Base-by-base conservation (phyloP, 1,284 basidiomycete genomes). In the Entoloma clypeatum region DNA sequence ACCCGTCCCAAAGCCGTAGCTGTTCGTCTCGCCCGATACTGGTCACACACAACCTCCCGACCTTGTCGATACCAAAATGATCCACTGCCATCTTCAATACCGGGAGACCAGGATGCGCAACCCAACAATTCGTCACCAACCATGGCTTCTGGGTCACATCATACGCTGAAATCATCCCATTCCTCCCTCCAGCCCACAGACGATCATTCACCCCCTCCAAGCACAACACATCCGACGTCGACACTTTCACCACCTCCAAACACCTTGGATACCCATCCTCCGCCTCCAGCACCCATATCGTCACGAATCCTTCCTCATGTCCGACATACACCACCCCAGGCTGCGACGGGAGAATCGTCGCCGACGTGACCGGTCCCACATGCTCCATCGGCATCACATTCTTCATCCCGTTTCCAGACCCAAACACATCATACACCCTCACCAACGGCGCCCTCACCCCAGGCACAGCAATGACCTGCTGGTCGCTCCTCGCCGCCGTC, bases 221-320 rank as follows among this genome's bases (percentile, higher is more conserved):
- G 31, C 82, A 76, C 8, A 92, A 62, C 29, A 95, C 77, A 59
- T 90, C 87, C 26, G 82, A 88, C n/a, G 74, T 68, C 2, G 82
- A 80, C 24, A 95, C 77, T 60, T 88, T 91, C 53, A 90, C 67
- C 22, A 82, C 77, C 47, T 86, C 80, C 7, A 77, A 52, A 53
- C 83, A 91, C 7, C 58, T 53, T 0, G 84, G 83, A 28, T 67
- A 60, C 28, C 74, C 74, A 43, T 77, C 76, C 3, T 64, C 65
- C 0, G 66, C 67, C 2, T 64, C 64, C 7, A 76, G 48, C n/a
- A 62, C 58, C 92, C 93, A 98, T 7, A 92, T 67, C 1, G 82
- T 84, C 46, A 97, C 71, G 53, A 75, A 86, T 0, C 95, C 96
- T 30, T 88, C 92, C 61, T 98, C 94, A 55, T 99, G 95, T 0